Percentiles rank a stretch among this genome's conserved stretches.
These are phyloP conservation scores for Wallacemonas sp. DNA, from an alignment of 208 protist genomes.

Conservation along the genomic window DNA sequence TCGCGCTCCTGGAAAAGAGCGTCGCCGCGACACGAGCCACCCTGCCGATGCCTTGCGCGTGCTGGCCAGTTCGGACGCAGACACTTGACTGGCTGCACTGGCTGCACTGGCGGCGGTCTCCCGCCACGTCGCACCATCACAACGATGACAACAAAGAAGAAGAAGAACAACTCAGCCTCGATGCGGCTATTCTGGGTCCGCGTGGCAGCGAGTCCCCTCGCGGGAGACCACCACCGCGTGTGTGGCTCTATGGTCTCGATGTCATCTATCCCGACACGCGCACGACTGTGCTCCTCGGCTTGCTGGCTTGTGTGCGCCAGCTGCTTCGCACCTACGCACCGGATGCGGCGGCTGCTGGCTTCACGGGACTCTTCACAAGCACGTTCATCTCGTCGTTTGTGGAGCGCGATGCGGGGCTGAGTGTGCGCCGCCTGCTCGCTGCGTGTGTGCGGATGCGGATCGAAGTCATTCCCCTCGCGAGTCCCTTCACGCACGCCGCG, in stretches of 20 bases:
- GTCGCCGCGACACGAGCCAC: not conserved
- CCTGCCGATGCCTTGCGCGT: not conserved
- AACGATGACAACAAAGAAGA: no score
- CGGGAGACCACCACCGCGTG: not conserved
- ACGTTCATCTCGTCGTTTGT: slow-evolving; percentile 10
- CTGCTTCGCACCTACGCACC: not conserved
- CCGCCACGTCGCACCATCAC: no score
- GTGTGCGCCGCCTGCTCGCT: not conserved
- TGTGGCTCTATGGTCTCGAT: slow-evolving; percentile 6
- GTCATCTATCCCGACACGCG: slow-evolving; percentile 9
- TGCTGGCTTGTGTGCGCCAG: not conserved
- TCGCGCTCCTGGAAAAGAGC: not conserved
- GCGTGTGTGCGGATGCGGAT: not conserved
- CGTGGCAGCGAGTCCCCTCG: not conserved
- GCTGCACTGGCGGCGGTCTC: no score
- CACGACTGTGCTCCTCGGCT: not conserved
- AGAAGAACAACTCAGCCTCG: no score
- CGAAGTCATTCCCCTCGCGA: slow-evolving; percentile 2
- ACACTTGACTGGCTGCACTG: slow-evolving; percentile 4
- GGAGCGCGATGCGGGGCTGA: slow-evolving; percentile 4
- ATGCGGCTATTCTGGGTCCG: not conserved
- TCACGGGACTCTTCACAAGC: slow-evolving; percentile 3
- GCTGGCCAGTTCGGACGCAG: not conserved
- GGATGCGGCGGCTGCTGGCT: not conserved
- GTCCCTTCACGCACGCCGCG: not conserved